phyloP scores from a whole-genome alignment of 2,329 filamentous ascomycete genomes.

The Fusarium sarcochroum region DNA sequence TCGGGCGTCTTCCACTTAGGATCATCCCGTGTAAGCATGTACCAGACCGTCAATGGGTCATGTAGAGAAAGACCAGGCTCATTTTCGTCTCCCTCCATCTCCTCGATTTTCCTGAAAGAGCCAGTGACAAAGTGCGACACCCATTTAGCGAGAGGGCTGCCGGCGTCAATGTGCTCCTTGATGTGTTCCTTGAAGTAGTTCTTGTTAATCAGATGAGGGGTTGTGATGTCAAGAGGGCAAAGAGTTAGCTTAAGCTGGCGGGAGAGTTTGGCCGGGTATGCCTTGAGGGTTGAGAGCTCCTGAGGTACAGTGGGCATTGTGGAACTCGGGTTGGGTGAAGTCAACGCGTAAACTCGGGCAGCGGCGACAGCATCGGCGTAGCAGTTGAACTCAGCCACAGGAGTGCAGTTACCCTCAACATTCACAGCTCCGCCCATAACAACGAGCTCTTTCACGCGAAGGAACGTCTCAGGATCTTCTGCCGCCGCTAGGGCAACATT shows the following conservation, averaged over 20 bases:
- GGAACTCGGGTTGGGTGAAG: constrained; percentile 78
- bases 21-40: constrained; percentile 74
- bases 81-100: constrained; percentile 69
- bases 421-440: constrained; percentile 95
- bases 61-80: constrained; percentile 77
- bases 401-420: constrained; percentile 84
- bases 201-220: constrained; percentile 74
- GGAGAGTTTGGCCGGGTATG: constrained; percentile 76
- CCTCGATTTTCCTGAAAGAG: constrained; percentile 77
- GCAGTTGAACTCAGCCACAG: constrained; percentile 94
- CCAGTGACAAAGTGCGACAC: constrained; percentile 78
- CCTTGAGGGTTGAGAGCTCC: constrained; percentile 64
- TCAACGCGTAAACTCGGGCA: constrained; percentile 82
- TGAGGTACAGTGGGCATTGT: constrained; percentile 82
- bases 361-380: constrained; percentile 88
- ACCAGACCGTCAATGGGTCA: constrained; percentile 85
- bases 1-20: constrained; percentile 70
- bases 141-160: constrained; percentile 83
- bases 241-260: constrained; percentile 76
- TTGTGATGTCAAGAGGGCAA: constrained; percentile 84
- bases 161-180: constrained; percentile 67
- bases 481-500: constrained; percentile 91
- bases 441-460: constrained; percentile 89
- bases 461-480: constrained; percentile 89
- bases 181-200: constrained; percentile 71